phyloP scores from a whole-genome alignment of 1,284 basidiomycete species.

The Puccinia brachypodii region DNA sequence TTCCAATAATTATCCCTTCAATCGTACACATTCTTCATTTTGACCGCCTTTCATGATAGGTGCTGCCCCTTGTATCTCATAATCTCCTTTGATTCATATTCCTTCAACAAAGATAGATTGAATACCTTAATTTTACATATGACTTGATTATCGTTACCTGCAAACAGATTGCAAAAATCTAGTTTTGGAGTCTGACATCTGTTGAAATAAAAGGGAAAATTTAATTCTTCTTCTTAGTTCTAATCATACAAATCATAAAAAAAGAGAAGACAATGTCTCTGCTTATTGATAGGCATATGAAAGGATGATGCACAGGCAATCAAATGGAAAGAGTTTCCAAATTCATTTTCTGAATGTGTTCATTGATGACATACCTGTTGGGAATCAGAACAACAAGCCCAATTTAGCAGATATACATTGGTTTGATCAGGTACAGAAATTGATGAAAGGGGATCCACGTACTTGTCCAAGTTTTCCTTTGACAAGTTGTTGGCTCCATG shows the following conservation, averaged over 20 bases:
- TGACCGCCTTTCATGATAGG: too few species aligned
- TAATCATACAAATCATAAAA: neutral
- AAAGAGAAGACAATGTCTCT: neutral
- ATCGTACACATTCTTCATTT: too few species aligned
- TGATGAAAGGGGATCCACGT: neutral
- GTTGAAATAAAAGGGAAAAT: neutral
- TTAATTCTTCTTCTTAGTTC: neutral
- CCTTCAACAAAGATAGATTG: too few species aligned
- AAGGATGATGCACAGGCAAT: too few species aligned
- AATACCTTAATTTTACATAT: too few species aligned
- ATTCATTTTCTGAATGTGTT: conserved; percentile 13
- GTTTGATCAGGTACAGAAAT: neutral
- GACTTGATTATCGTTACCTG: too few species aligned
- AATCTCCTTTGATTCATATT: too few species aligned
- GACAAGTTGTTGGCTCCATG: conserved; percentile 20
- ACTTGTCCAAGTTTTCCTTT: conserved; percentile 11
- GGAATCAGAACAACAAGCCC: neutral
- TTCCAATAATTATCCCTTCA: too few species aligned
- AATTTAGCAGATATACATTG: neutral
- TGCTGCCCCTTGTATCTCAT: too few species aligned
- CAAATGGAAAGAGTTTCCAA: neutral
- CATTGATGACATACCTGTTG: conserved; percentile 33
- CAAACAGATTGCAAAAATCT: too few species aligned
- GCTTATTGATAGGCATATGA: neutral
- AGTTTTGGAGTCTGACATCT: too few species aligned